Conservation (phyloP, 768 basidiomycete species). For the Phanerochaete carnosa region DNA sequence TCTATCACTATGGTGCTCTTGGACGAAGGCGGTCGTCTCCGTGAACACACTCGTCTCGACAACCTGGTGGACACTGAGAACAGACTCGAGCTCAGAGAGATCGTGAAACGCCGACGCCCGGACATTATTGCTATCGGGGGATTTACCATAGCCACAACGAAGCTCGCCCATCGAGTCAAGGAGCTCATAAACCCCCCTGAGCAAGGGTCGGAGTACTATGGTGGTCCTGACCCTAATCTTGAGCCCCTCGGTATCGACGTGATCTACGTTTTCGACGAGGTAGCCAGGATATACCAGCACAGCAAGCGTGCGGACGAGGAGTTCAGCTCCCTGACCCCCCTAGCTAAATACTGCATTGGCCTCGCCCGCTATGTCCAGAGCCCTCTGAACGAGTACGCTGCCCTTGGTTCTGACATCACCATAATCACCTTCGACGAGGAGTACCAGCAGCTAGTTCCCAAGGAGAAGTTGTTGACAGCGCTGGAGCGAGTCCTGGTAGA, state of each 20-base stretch:
- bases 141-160: constrained; percentile 77
- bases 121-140: constrained; percentile 90
- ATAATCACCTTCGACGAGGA: constrained; percentile 84
- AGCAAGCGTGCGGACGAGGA: constrained; percentile 83
- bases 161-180: constrained; percentile 63
- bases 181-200: constrained; percentile 37
- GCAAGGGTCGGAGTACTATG: background rate
- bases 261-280: constrained; percentile 84
- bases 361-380: constrained; percentile 91
- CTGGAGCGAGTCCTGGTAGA: constrained; percentile 90
- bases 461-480: constrained; percentile 74
- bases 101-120: constrained; percentile 80
- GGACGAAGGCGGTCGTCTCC: constrained; percentile 84
- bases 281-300: constrained; percentile 92
- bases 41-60: constrained; percentile 88
- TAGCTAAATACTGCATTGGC: constrained; percentile 90
- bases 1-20: constrained; percentile 81
- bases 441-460: constrained; percentile 68
- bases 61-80: constrained; percentile 73
- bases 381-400: constrained; percentile 92
- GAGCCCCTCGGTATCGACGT: constrained; percentile 52
- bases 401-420: constrained; percentile 79
- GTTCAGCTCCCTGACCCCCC: constrained; percentile 70
- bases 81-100: constrained; percentile 71
- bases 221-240: constrained; percentile 12